Evolutionary conservation across 129 eudicot species (phyloP), one percentile per base, ranked within the genome.

Genomic region (Pulicaria dysenterica): DNA sequence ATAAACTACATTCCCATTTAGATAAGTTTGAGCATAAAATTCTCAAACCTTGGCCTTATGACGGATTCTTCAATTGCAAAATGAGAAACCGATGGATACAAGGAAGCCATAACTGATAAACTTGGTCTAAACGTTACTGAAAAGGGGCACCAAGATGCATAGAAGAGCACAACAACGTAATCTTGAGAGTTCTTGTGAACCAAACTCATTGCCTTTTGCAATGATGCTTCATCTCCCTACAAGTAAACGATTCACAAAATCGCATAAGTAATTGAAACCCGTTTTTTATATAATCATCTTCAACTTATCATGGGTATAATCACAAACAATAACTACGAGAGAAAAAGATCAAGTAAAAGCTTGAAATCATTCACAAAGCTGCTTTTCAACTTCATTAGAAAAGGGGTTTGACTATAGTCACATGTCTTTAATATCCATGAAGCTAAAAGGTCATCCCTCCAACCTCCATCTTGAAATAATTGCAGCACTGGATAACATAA

Each of bases 141-240:
- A 82, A 92, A 92, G 34, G 94, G 94, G 70, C 98, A 92, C 96
- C 98, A 89, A 24, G 98, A 83, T 41, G 98, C 92, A 81, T 92
- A 89, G 76, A 92, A 92, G 79, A 92, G 94, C 39, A 92, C 66
- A 58, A 89, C 91, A 74, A 83, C 89, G 48, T 92, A 92, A 73
- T 81, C 86, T 60, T 69, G 79, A 57, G 67, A 57, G 46, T 79
- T 80, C 59, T 67, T 73, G 67, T 89, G 84, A 67, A 87, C 87
- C 81, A 81, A 68, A 65, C 73, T 58, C 75, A 92, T 16, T 36
- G 98, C 94, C 87, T 81, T 92, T 82, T 84, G 91, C 82, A 92
- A 61, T 7, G 94, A 64, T 6, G 70, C 71, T 81, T 92, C 98
- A 62, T 82, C 88, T 83, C 98, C 98, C 96, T 92, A 63, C 77